Percentiles rank a stretch among this genome's conserved stretches.
Evolutionary conservation across 495 filamentous ascomycete species (phyloP).

Genomic region (Penicillium bialowiezense): DNA sequence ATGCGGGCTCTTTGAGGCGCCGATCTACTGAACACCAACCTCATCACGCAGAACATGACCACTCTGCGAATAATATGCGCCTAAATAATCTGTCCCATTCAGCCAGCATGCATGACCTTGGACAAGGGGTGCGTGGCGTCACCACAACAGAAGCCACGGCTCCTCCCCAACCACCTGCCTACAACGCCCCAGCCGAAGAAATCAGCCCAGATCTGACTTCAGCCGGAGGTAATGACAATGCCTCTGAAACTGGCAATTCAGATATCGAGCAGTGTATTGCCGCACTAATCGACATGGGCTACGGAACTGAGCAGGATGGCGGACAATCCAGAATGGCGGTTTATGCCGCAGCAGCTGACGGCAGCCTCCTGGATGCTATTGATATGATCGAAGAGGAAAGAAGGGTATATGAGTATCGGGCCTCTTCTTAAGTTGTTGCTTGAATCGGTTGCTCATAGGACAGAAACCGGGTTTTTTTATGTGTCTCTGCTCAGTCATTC

Average conservation of each 20-base stretch:
- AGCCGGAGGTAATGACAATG: background rate
- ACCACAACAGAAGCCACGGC: conserved; percentile 16
- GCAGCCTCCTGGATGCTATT: conserved; percentile 47
- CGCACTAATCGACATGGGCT: conserved; percentile 47
- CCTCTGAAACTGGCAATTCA: conserved; percentile 7
- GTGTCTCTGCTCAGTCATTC: conserved; percentile 3
- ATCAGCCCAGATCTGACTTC: background rate
- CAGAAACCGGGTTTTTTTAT: background rate
- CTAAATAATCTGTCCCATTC: no score
- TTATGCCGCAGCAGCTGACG: conserved; percentile 51
- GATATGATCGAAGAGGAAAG: conserved; percentile 59
- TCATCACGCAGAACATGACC: conserved; percentile 6
- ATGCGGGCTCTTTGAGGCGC: conserved; percentile 9
- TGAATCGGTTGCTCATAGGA: conserved; percentile 4
- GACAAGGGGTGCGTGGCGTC: conserved; percentile 7
- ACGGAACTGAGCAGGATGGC: conserved; percentile 41
- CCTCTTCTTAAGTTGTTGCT: conserved; percentile 8
- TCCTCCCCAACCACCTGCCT: conserved; percentile 18
- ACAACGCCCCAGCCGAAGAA: conserved; percentile 31
- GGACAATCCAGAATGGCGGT: conserved; percentile 45
- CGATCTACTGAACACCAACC: conserved; percentile 19
- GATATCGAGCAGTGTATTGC: conserved; percentile 46
- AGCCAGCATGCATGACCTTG: conserved; percentile 24
- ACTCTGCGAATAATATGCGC: no score
- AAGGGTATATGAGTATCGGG: conserved; percentile 41